Percentiles rank a stretch among this genome's conserved stretches.
Conservation (phyloP, 805 yeast species). For the Cyberlindnera misumaiensis region DNA sequence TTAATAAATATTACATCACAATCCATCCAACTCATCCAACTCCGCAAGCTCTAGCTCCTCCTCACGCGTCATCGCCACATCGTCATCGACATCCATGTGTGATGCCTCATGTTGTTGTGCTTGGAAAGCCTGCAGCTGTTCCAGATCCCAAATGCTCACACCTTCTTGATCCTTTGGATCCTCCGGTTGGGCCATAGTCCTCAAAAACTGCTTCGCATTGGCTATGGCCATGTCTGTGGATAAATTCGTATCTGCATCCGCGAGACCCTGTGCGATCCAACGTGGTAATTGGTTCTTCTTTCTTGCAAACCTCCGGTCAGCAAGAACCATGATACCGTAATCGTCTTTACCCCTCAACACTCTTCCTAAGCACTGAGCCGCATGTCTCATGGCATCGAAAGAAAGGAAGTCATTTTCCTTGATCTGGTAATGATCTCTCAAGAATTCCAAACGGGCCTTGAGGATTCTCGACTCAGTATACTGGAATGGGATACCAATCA, state of each 20-base stretch:
- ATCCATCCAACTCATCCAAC: conserved; percentile 1
- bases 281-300: conserved; percentile 87
- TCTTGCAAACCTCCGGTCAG: conserved; percentile 85
- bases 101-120: conserved; percentile 24
- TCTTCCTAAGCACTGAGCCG: conserved; percentile 97
- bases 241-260: conserved; percentile 85
- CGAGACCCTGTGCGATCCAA: conserved; percentile 92
- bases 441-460: conserved; percentile 89
- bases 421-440: conserved; percentile 88
- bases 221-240: conserved; percentile 98
- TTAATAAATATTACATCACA: too few species aligned
- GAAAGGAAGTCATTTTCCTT: conserved; percentile 91
- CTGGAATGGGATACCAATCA: conserved; percentile 99
- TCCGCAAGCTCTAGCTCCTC: conserved; percentile 21
- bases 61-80: conserved; percentile 21
- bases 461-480: conserved; percentile 94
- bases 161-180: conserved; percentile 90
- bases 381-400: conserved; percentile 99
- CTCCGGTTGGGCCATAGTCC: conserved; percentile 92
- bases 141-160: conserved; percentile 84
- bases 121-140: conserved; percentile 58
- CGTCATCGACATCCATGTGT: conserved; percentile 21
- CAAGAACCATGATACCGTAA: conserved; percentile 97
- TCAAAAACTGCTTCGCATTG: conserved; percentile 82
- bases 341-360: conserved; percentile 97